Evolutionary conservation across 148 eudicot species (phyloP).

Genomic region (Polygonum aviculare): DNA sequence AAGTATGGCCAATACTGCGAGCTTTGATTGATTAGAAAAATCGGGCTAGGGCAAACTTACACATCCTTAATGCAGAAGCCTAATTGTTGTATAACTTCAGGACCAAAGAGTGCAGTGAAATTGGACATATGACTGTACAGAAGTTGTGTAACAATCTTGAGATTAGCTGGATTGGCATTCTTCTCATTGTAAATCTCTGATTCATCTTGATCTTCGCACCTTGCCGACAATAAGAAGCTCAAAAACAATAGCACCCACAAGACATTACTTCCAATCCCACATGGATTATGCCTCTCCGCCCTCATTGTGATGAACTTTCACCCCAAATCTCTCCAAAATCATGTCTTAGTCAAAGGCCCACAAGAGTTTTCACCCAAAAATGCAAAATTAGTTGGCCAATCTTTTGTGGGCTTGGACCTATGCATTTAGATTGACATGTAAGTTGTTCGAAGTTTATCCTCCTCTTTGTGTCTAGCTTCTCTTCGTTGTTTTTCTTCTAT

Average conservation of each 20-base stretch:
- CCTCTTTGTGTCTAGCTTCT: neutral
- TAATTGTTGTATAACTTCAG: conserved; percentile 38
- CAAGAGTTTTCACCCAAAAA: neutral
- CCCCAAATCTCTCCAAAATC: conserved; percentile 10
- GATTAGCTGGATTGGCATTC: conserved; percentile 20
- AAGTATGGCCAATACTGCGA: neutral
- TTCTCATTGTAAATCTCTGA: neutral
- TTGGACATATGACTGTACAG: conserved; percentile 48
- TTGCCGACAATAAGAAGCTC: conserved; percentile 17
- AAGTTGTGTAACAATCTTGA: conserved; percentile 37
- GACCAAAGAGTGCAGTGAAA: conserved; percentile 41
- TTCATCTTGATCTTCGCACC: conserved; percentile 22
- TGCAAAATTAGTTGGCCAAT: neutral
- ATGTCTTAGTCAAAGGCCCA: conserved; percentile 7
- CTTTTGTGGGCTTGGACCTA: neutral
- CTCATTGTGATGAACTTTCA: conserved; percentile 26
- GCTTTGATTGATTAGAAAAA: neutral
- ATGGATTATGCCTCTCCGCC: conserved; percentile 17
- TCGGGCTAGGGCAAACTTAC: conserved; percentile 34
- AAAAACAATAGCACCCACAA: conserved; percentile 21
- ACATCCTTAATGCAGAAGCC: conserved; percentile 74
- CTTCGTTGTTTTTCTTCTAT: neutral
- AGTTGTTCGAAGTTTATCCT: neutral
- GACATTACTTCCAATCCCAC: conserved; percentile 5
- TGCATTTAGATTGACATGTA: conserved; percentile 7